A percentile compares a stretch with the other conserved stretches of the same genome.
These are phyloP conservation scores for Volvox africanus DNA, from an alignment of 139 green algal genomes.

Conservation along the genomic window DNA sequence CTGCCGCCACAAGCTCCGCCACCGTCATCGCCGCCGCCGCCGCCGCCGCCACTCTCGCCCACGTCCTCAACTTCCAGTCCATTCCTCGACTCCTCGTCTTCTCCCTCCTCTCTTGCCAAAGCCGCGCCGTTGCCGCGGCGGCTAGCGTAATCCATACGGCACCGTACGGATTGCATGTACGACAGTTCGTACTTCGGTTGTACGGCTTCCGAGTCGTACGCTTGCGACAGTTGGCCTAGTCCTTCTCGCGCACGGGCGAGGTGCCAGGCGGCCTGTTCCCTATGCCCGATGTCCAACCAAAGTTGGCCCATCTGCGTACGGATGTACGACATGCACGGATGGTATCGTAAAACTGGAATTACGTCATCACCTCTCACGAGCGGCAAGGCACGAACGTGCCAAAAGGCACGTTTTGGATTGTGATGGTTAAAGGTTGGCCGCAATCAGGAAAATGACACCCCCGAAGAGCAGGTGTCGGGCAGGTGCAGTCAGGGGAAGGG, in stretches of 20 bases:
- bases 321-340: background rate
- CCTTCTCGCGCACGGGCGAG: constrained; percentile 23
- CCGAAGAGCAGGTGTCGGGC: background rate
- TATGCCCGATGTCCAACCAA: background rate
- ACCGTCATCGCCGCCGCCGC: background rate
- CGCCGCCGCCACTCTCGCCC: background rate
- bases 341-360: too few relatives aligned
- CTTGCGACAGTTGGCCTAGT: constrained; percentile 3
- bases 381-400: too few relatives aligned
- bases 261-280: background rate
- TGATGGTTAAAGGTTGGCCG: too few relatives aligned
- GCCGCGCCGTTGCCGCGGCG: too few relatives aligned
- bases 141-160: too few relatives aligned
- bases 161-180: background rate
- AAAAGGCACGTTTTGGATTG: too few relatives aligned
- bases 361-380: too few relatives aligned
- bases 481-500: background rate
- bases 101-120: background rate
- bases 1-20: background rate
- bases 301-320: constrained; percentile 5
- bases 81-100: background rate
- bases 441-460: background rate
- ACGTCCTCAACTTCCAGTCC: background rate
- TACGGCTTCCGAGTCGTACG: background rate
- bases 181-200: background rate